These are phyloP conservation scores for Fraxinus velutina DNA, from an alignment of 305 asterid species.

Conservation along the genomic window DNA sequence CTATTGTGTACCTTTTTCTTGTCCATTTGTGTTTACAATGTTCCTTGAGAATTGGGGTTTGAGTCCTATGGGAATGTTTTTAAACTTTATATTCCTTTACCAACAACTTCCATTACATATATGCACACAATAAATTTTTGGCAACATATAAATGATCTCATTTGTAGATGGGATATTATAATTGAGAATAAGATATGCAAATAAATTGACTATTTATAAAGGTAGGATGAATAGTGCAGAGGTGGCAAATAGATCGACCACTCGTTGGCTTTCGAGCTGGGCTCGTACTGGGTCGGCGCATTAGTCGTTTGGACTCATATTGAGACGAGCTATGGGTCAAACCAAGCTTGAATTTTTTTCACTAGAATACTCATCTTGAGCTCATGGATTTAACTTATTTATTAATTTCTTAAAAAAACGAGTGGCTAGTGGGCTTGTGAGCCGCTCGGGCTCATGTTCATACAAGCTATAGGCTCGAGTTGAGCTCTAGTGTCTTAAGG, in stretches of 20 bases:
- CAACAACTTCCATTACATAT: slow-evolving; percentile 18
- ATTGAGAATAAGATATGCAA: background rate
- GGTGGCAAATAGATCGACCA: background rate
- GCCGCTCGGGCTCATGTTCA: background rate
- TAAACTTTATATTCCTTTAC: slow-evolving; percentile 26
- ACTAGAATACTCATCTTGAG: background rate
- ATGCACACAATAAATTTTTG: background rate
- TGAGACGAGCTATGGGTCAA: background rate
- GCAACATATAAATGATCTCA: background rate
- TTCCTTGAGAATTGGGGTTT: background rate
- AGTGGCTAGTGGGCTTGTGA: background rate
- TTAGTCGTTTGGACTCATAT: background rate
- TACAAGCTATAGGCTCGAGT: background rate
- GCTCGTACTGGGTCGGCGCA: background rate
- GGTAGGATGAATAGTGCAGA: background rate
- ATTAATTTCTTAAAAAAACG: background rate
- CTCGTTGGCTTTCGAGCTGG: background rate
- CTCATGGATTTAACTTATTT: background rate
- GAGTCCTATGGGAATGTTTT: slow-evolving; percentile 18
- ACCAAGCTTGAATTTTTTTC: background rate
- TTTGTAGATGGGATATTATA: background rate
- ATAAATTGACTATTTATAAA: background rate
- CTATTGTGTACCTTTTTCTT: slow-evolving; percentile 30
- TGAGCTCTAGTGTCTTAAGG: background rate
- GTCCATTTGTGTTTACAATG: slow-evolving; percentile 17